Conservation (phyloP, 495 filamentous ascomycete genomes). For the Letharia lupina region DNA sequence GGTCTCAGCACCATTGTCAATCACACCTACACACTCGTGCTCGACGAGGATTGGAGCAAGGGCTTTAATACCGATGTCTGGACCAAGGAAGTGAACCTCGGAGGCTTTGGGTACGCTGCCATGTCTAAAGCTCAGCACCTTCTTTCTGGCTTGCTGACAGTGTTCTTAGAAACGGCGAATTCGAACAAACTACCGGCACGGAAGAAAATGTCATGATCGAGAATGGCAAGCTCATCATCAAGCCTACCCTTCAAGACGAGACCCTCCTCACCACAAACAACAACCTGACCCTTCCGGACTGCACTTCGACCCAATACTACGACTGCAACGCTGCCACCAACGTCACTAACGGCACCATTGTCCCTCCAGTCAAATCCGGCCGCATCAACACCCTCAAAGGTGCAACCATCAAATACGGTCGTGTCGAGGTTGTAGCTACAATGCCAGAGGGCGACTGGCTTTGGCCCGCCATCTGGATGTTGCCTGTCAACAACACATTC, state of each 20-base stretch:
- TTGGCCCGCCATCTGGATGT: conserved; percentile 88
- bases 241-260: conserved; percentile 65
- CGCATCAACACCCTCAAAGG: conserved; percentile 65
- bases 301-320: conserved; percentile 58
- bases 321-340: conserved; percentile 60
- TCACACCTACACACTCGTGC: conserved; percentile 60
- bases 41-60: conserved; percentile 58
- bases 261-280: conserved; percentile 56
- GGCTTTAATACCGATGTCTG: conserved; percentile 57
- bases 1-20: conserved; percentile 59
- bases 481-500: conserved; percentile 64
- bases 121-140: background rate
- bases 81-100: conserved; percentile 65
- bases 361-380: conserved; percentile 71
- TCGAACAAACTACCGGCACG: conserved; percentile 60
- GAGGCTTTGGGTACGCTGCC: conserved; percentile 66
- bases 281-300: conserved; percentile 49
- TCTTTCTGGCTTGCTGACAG: conserved; percentile 18
- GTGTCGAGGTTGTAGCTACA: conserved; percentile 69
- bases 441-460: conserved; percentile 75
- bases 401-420: conserved; percentile 68
- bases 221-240: conserved; percentile 62
- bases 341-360: conserved; percentile 58
- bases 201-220: conserved; percentile 67
- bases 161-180: conserved; percentile 61